These are phyloP conservation scores for Cystobasidium ongulense DNA, from an alignment of 768 basidiomycete species.

Conservation along the genomic window DNA sequence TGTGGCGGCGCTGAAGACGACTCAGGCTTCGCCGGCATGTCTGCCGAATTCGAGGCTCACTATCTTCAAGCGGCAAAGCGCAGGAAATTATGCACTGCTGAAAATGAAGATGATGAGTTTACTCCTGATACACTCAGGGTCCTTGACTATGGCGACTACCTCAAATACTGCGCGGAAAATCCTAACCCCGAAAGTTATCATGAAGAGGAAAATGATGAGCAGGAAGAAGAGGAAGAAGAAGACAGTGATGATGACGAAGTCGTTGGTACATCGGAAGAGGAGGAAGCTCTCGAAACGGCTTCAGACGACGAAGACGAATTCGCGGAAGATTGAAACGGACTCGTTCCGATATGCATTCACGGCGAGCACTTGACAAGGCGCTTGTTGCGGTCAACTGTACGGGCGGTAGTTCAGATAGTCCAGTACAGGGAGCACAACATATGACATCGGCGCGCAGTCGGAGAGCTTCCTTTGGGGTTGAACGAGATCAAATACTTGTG, in stretches of 20 bases:
- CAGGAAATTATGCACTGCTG: background rate
- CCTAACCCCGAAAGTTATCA: background rate
- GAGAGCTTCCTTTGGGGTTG: too few species aligned
- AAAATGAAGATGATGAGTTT: too few species aligned
- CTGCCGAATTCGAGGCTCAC: background rate
- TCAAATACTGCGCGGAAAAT: background rate
- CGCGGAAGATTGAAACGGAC: background rate
- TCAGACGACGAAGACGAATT: constrained; percentile 9
- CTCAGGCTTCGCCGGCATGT: constrained; percentile 30
- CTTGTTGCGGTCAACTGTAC: background rate
- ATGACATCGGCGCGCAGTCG: too few species aligned
- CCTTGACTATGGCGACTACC: background rate
- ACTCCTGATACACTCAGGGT: background rate
- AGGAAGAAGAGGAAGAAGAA: background rate
- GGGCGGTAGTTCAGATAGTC: background rate
- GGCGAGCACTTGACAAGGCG: background rate
- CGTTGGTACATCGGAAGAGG: constrained; percentile 21
- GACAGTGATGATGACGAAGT: constrained; percentile 20
- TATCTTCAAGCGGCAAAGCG: background rate
- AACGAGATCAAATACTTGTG: too few species aligned
- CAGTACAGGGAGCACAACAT: background rate
- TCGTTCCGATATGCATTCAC: background rate
- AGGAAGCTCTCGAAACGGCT: background rate
- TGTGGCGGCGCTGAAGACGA: background rate
- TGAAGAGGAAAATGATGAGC: too few species aligned